phyloP scores from a whole-genome alignment of 75 land plant genomes.

The Pinus taeda region DNA sequence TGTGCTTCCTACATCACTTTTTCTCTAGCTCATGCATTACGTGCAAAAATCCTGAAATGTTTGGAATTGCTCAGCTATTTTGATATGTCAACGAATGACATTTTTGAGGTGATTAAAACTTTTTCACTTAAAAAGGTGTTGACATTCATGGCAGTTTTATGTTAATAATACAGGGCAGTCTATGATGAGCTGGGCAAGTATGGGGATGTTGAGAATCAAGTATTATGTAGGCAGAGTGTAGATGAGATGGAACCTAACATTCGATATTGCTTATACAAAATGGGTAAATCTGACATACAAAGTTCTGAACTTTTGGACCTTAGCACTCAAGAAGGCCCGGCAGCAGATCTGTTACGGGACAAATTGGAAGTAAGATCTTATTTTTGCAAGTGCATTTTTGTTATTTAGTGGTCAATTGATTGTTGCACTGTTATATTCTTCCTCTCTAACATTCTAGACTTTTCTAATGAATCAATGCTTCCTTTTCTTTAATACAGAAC shows the following conservation, averaged over 20 bases:
- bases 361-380: conserved; percentile 74
- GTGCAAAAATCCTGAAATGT: neutral
- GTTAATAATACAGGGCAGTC: conserved; percentile 53
- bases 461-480: too few species aligned
- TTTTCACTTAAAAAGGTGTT: neutral
- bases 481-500: too few species aligned
- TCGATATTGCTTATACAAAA: conserved; percentile 80
- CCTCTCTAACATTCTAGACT: too few species aligned
- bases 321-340: conserved; percentile 85
- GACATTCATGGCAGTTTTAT: neutral
- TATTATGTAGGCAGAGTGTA: conserved; percentile 89
- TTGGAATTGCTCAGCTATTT: neutral
- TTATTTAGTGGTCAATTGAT: too few species aligned
- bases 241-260: conserved; percentile 94
- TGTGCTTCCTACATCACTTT: neutral
- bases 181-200: conserved; percentile 98
- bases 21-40: neutral
- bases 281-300: conserved; percentile 68
- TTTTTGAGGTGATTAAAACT: neutral
- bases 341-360: conserved; percentile 72
- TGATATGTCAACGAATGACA: neutral
- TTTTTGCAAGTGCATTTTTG: neutral
- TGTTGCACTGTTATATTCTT: too few species aligned
- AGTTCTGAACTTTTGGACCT: conserved; percentile 74
- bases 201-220: conserved; percentile 91